Conservation (phyloP, 2,329 filamentous ascomycete genomes). For the Cordyceps javanica region DNA sequence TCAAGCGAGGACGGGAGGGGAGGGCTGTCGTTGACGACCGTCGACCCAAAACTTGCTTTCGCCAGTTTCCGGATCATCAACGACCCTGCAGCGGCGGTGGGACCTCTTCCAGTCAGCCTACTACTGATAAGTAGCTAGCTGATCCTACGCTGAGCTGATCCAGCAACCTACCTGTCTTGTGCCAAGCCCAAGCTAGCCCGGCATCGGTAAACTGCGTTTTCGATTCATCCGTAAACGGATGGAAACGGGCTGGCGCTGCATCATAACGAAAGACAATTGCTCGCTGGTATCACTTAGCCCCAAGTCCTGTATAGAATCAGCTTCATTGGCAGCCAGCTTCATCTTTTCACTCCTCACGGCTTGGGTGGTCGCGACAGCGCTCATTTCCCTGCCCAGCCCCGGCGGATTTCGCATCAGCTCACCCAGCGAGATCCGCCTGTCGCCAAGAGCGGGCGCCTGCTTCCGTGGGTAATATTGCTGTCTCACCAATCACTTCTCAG, state of each 20-base stretch:
- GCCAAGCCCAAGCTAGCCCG: neutral
- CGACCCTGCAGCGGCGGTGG: neutral
- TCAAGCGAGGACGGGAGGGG: too few relatives aligned
- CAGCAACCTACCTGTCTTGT: neutral
- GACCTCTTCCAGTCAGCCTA: neutral
- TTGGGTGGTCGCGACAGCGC: too few relatives aligned
- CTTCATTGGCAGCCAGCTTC: neutral
- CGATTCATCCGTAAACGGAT: too few relatives aligned
- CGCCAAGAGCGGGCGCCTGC: neutral
- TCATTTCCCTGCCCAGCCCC: neutral
- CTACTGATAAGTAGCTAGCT: neutral
- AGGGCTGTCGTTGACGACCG: too few relatives aligned
- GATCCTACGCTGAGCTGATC: neutral
- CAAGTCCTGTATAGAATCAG: neutral
- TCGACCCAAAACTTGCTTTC: too few relatives aligned
- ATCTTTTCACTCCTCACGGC: neutral
- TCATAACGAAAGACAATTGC: neutral
- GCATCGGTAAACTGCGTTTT: neutral
- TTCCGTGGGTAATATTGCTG: neutral
- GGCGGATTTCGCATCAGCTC: neutral
- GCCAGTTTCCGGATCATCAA: neutral
- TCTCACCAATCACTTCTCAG: neutral
- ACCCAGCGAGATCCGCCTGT: neutral
- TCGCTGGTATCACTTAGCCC: neutral
- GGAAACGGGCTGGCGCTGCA: neutral